A percentile compares a stretch with the other conserved stretches of the same genome.
These are phyloP conservation scores for Cutaneotrichosporon mucoides DNA, from an alignment of 1,284 basidiomycete genomes.

Conservation along the genomic window DNA sequence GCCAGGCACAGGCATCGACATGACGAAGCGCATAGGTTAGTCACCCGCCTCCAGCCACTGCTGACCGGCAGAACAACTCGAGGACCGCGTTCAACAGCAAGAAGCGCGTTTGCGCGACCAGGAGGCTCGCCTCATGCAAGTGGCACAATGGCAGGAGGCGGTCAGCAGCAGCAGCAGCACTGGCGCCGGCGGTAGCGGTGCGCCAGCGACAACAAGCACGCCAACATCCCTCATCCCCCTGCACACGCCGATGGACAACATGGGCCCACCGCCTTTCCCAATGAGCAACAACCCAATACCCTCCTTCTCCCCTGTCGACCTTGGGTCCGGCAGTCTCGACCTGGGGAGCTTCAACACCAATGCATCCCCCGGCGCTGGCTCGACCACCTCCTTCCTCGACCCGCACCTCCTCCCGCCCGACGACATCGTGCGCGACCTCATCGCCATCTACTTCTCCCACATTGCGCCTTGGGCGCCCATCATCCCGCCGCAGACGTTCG, in stretches of 20 bases:
- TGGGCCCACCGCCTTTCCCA: background rate
- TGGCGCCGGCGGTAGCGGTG: background rate
- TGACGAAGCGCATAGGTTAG: constrained; percentile 36
- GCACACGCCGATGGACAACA: background rate
- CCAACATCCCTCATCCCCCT: background rate
- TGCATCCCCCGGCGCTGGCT: constrained; percentile 28
- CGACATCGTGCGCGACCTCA: constrained; percentile 46
- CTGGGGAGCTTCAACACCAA: constrained; percentile 23
- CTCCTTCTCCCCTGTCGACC: constrained; percentile 2
- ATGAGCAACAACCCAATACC: background rate
- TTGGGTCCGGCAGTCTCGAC: constrained; percentile 15
- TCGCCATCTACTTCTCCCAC: constrained; percentile 40
- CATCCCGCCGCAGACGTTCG: constrained; percentile 29
- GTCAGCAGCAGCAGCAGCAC: background rate
- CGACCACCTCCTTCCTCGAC: constrained; percentile 35
- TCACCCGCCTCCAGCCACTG: too few species aligned
- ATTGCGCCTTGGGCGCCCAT: constrained; percentile 49
- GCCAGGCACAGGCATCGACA: constrained; percentile 46
- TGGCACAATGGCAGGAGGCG: background rate
- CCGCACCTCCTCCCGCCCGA: constrained; percentile 42
- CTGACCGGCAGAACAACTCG: constrained; percentile 26
- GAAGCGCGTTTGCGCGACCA: constrained; percentile 26
- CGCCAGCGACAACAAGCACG: background rate
- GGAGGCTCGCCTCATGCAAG: background rate
- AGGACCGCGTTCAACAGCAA: constrained; percentile 36